Evolutionary conservation across 73 alveolate species (phyloP), one percentile per base, ranked within the genome.

Genomic region (Breviolum minutum): DNA sequence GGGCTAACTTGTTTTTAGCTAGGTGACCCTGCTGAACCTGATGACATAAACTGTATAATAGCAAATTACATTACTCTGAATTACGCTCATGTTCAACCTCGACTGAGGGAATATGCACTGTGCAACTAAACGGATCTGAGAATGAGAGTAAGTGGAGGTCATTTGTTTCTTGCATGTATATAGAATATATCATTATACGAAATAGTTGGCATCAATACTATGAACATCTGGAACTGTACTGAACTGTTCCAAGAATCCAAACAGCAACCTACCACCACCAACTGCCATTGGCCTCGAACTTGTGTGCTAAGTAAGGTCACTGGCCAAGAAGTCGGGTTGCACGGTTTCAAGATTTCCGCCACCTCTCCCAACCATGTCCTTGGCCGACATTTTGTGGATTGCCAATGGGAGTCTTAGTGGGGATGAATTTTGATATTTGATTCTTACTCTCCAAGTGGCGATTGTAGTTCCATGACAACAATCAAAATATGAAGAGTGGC

Each of bases 311-410:
- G 90, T 79, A 73, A 40, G 70, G 90, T 92, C 81, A 92, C 54
- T 1, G 90, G 90, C 80, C 89, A 73, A 6, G 32, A 5, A 30
- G 54, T 77, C 60, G 64, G 87, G 96, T 76, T 90, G 63, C 73
- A 80, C 29, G 88, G 88, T 66, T 92, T 20, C 98, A 92, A 19
- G 60, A 92, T 29, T 80, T 92, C 81, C 89, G 62, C 87, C n/a
- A 80, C 98, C 29, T 92, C 98, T 17, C 83, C 79, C 29, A 92
- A 48, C 98, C 98, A 92, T 32, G 54, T 80, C 62, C 86, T 69
- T 48, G 32, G 73, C 40, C 9, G 40, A 19, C 9, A 40, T 16
- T 29, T 5, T 73, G 0, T 19, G 60, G 14, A n/a, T n/a, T n/a
- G 48, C 26, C 82, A 73, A 29, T 7, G n/a, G 81, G 26, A 30